A percentile compares a stretch with the other conserved stretches of the same genome.
phyloP scores from a whole-genome alignment of 2,329 filamentous ascomycete genomes.

The Epichloe glyceriae region DNA sequence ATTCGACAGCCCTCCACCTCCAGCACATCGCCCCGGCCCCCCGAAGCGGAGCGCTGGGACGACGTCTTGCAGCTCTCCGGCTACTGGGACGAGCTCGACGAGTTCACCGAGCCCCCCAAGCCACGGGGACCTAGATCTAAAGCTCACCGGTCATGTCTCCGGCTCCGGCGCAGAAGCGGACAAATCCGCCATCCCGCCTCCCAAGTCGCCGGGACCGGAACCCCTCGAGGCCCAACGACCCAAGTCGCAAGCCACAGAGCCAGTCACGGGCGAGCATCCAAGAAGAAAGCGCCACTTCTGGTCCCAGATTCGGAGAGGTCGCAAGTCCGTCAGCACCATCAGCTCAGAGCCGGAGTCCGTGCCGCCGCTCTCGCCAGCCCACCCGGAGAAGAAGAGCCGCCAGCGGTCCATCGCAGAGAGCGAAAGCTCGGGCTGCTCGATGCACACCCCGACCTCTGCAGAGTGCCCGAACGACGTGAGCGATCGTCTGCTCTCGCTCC shows the following conservation, averaged over 20 bases:
- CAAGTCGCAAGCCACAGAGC: neutral
- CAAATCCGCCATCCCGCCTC: neutral
- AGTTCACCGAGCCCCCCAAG: neutral
- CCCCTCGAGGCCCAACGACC: neutral
- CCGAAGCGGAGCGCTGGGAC: neutral
- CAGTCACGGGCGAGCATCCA: neutral
- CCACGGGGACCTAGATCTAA: accelerated
- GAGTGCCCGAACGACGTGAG: neutral
- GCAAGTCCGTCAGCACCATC: neutral
- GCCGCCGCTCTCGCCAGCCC: neutral
- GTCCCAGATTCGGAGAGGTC: neutral
- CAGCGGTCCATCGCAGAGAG: neutral
- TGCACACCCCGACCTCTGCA: neutral
- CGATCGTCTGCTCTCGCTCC: neutral
- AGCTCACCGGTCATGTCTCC: too few relatives aligned
- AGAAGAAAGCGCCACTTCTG: neutral
- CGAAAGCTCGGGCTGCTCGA: neutral
- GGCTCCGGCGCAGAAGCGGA: neutral
- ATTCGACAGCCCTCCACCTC: neutral
- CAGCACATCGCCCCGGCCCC: neutral
- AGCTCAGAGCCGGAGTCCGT: neutral
- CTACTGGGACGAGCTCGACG: conserved; percentile 2
- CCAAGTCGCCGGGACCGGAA: neutral
- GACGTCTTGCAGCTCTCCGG: neutral
- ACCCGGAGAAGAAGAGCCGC: neutral